Conservation (phyloP, 164 flowering plant genomes). For the Akebia trifoliata region DNA sequence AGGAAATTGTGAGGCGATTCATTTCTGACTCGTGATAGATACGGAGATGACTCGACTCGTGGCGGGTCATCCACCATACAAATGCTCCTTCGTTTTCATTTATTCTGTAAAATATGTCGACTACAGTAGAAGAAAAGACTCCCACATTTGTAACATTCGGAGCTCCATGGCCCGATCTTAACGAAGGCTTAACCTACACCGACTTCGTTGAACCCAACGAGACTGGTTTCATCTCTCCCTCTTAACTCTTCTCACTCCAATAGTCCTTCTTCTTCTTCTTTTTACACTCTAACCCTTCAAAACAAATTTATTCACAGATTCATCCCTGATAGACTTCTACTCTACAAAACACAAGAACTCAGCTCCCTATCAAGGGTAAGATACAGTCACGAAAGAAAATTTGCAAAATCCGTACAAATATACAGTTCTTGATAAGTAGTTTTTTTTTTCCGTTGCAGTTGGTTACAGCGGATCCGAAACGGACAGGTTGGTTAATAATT, state of each 20-base stretch:
- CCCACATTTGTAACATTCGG: slow-evolving; percentile 15
- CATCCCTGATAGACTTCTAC: slow-evolving; percentile 63
- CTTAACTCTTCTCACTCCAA: neutral
- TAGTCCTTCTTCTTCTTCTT: neutral
- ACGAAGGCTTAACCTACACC: slow-evolving; percentile 54
- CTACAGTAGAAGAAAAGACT: slow-evolving; percentile 8
- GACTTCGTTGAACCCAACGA: slow-evolving; percentile 37
- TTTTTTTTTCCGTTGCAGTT: too few species aligned
- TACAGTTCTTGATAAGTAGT: too few species aligned
- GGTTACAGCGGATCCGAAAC: slow-evolving; percentile 86
- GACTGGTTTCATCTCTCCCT: slow-evolving; percentile 16
- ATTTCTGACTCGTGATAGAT: too few species aligned
- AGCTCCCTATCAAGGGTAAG: slow-evolving; percentile 83
- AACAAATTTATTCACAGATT: slow-evolving; percentile 25
- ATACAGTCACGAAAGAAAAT: too few species aligned
- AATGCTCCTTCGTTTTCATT: too few species aligned
- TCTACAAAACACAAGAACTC: slow-evolving; percentile 63
- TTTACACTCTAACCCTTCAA: neutral
- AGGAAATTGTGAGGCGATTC: too few species aligned
- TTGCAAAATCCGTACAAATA: too few species aligned
- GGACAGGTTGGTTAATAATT: slow-evolving; percentile 56
- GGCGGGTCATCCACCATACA: too few species aligned
- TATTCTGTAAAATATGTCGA: neutral
- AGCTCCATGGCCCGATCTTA: slow-evolving; percentile 30
- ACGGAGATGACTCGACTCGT: too few species aligned